A percentile compares a stretch with the other conserved stretches of the same genome.
phyloP scores from a whole-genome alignment of 768 basidiomycete genomes.

The Suillus discolor region DNA sequence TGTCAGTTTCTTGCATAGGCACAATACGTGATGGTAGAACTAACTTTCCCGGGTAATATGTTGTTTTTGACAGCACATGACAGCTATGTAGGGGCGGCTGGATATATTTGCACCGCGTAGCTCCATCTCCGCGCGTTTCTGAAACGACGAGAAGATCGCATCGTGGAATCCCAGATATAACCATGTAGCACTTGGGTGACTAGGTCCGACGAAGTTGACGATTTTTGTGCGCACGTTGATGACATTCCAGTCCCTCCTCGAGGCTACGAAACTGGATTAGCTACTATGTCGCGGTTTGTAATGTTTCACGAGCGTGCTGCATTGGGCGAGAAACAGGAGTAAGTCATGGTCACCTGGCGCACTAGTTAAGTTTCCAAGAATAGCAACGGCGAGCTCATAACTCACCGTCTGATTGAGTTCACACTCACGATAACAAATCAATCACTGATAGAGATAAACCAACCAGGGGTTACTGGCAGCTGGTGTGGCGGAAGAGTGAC shows the following conservation, averaged over 20 bases:
- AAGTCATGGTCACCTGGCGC: not conserved
- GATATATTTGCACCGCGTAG: not conserved
- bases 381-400: not conserved
- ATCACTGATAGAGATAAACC: not conserved
- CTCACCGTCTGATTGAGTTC: not conserved
- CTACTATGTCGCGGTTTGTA: not conserved
- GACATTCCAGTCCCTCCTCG: not conserved
- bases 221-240: not conserved
- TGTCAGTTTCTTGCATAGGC: conserved; percentile 1
- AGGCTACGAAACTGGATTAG: not conserved
- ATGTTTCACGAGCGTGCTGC: not conserved
- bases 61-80: not conserved
- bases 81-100: not conserved
- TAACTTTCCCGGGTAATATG: not conserved
- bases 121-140: not conserved
- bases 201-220: not conserved
- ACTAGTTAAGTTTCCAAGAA: not conserved
- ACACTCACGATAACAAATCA: not conserved
- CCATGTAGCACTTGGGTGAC: not conserved
- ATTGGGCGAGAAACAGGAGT: not conserved
- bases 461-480: not conserved
- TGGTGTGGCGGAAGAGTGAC: no score
- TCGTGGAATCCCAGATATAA: not conserved
- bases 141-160: not conserved
- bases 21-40: conserved; percentile 1